A percentile compares a stretch with the other conserved stretches of the same genome.
Evolutionary conservation across 1,284 basidiomycete species (phyloP).

Genomic region (Tranzscheliella williamsii): DNA sequence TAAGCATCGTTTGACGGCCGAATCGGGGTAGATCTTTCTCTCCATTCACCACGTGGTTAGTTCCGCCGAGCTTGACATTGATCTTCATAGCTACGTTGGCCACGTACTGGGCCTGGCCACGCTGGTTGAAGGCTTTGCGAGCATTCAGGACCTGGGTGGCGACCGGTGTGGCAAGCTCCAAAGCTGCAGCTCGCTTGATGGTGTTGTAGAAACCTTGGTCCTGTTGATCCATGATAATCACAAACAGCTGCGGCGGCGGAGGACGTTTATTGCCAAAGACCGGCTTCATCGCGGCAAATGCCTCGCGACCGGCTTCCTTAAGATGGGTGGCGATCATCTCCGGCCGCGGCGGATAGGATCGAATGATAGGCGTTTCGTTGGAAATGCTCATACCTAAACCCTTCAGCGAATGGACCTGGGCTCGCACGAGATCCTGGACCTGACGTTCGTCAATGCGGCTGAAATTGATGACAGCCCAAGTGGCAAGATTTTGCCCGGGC

Average conservation of each 20-base stretch:
- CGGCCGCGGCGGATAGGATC: background rate
- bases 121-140: constrained; percentile 38
- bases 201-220: constrained; percentile 61
- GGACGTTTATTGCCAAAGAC: background rate
- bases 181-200: constrained; percentile 62
- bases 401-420: constrained; percentile 8
- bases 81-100: constrained; percentile 61
- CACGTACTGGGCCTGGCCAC: constrained; percentile 63
- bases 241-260: constrained; percentile 40
- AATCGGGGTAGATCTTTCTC: constrained; percentile 51
- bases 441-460: constrained; percentile 1
- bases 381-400: constrained; percentile 24
- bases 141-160: constrained; percentile 55
- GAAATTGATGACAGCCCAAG: constrained; percentile 45
- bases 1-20: constrained; percentile 61
- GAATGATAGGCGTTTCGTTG: constrained; percentile 6
- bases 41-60: constrained; percentile 56
- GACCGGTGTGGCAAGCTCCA: constrained; percentile 58
- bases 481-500: constrained; percentile 15
- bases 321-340: constrained; percentile 7
- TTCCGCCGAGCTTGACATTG: constrained; percentile 64
- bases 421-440: constrained; percentile 9
- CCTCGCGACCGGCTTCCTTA: constrained; percentile 5
- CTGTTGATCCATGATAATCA: constrained; percentile 33
- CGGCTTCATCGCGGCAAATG: constrained; percentile 8